Percentiles rank a stretch among this genome's conserved stretches.
phyloP scores from a whole-genome alignment of 805 yeast species.

The Hanseniaspora guilliermondii region DNA sequence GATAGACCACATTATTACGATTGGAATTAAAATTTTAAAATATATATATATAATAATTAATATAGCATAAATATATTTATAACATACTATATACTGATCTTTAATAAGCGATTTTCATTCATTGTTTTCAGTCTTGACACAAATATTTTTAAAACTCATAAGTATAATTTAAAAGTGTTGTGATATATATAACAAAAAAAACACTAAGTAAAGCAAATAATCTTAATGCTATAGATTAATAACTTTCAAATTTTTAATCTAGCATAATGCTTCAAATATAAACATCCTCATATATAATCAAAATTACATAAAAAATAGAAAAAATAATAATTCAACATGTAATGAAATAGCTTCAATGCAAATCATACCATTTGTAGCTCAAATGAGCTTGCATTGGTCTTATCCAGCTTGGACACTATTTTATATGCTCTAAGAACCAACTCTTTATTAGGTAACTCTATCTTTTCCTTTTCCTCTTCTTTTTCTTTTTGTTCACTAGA shows the following conservation, averaged over 20 bases:
- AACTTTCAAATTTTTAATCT: too few relatives aligned
- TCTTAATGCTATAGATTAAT: too few relatives aligned
- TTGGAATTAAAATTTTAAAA: background rate
- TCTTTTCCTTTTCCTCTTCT: conserved; percentile 10
- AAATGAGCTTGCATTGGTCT: conserved; percentile 1
- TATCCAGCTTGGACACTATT: conserved; percentile 16
- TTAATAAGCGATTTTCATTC: too few relatives aligned
- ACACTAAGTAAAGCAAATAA: too few relatives aligned
- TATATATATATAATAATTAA: background rate
- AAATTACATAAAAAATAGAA: background rate
- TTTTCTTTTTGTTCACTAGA: conserved; percentile 9
- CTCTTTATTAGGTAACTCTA: conserved; percentile 21
- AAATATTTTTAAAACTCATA: too few relatives aligned
- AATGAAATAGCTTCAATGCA: background rate
- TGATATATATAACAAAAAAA: too few relatives aligned
- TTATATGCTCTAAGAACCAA: conserved; percentile 19
- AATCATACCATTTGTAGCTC: conserved; percentile 2
- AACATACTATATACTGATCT: too few relatives aligned
- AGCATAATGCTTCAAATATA: background rate
- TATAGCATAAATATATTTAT: background rate
- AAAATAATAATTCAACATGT: background rate
- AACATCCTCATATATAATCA: background rate
- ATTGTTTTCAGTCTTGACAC: too few relatives aligned
- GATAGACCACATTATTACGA: conserved; percentile 79
- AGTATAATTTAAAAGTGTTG: too few relatives aligned